Conservation (phyloP, 2,329 filamentous ascomycete species). For the Penicillium sp. region DNA sequence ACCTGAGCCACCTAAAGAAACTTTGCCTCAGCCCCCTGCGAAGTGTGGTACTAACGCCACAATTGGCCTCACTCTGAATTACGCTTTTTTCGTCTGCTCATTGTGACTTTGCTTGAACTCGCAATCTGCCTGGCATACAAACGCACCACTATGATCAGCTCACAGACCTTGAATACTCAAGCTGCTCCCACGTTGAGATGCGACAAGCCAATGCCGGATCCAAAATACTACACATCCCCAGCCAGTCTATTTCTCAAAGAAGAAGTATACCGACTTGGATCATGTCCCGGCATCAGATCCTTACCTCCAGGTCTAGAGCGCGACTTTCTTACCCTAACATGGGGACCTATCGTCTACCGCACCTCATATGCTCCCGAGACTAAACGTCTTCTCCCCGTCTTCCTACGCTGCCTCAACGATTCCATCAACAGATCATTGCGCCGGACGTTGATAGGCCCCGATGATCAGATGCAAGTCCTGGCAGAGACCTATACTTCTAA, state of each 20-base stretch:
- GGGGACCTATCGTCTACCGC: conserved; percentile 32
- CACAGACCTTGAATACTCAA: neutral
- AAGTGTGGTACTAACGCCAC: conserved; percentile 9
- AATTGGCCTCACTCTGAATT: conserved; percentile 1
- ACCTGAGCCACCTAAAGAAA: neutral
- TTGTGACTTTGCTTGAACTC: neutral
- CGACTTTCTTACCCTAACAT: conserved; percentile 31
- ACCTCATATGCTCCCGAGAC: conserved; percentile 29
- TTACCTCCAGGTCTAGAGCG: conserved; percentile 28
- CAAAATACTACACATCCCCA: conserved; percentile 15
- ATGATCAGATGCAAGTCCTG: conserved; percentile 19
- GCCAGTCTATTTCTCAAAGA: conserved; percentile 28
- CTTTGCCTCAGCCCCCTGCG: neutral
- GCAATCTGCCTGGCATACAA: too few relatives aligned
- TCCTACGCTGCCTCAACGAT: conserved; percentile 56
- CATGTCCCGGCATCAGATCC: conserved; percentile 26
- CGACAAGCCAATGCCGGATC: conserved; percentile 7
- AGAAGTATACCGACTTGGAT: conserved; percentile 29
- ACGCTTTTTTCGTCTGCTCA: neutral
- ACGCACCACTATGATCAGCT: neutral
- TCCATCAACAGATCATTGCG: conserved; percentile 46
- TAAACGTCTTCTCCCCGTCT: conserved; percentile 54
- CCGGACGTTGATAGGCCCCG: conserved; percentile 21
- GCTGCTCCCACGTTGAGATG: neutral
- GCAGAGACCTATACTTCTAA: conserved; percentile 28